Conservation (phyloP, 225 moss, liverwort and hornwort species). For the Pseudisothecium myosuroides region DNA sequence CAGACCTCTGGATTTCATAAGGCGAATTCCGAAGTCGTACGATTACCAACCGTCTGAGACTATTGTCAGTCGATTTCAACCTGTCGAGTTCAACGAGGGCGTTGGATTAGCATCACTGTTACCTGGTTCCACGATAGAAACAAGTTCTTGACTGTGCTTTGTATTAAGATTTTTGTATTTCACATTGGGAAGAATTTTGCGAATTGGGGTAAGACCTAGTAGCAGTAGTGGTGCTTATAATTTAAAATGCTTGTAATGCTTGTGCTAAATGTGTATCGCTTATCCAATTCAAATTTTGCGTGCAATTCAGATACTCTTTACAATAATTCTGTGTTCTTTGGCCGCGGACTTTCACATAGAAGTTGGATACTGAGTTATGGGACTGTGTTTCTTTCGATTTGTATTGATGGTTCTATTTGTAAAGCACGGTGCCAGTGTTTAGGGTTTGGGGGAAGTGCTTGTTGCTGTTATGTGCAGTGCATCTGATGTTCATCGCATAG, state of each 20-base stretch:
- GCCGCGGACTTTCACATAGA: neutral
- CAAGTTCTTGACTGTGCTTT: neutral
- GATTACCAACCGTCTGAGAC: neutral
- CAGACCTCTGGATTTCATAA: constrained; percentile 39
- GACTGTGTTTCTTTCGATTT: neutral
- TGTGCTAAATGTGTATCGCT: neutral
- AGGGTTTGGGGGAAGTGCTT: neutral
- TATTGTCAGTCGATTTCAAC: constrained; percentile 11
- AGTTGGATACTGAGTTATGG: neutral
- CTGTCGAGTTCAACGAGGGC: neutral
- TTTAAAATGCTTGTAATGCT: neutral
- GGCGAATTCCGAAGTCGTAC: constrained; percentile 14
- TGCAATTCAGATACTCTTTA: neutral
- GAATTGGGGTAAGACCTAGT: neutral
- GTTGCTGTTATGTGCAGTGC: neutral
- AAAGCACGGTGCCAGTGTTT: neutral
- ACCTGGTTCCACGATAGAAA: neutral
- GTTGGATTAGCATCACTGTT: constrained; percentile 38
- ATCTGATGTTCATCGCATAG: neutral
- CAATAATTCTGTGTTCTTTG: neutral
- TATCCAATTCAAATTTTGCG: neutral
- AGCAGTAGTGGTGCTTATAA: neutral
- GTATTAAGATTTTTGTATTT: neutral
- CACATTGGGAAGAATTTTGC: neutral
- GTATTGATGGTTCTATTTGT: neutral